Conservation (phyloP, 2,329 filamentous ascomycete genomes). For the Monilinia polystroma region DNA sequence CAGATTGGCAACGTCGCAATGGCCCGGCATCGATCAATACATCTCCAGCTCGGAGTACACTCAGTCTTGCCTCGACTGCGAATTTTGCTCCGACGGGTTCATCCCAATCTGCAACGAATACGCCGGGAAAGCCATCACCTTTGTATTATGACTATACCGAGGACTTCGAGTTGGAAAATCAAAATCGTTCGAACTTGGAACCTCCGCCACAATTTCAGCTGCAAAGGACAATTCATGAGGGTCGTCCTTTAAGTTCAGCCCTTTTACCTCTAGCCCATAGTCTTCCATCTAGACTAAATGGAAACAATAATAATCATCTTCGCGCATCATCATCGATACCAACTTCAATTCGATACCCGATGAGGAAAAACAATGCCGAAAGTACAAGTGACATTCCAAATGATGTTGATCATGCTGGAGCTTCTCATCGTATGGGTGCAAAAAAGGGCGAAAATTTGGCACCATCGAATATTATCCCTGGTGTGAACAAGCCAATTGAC, state of each 20-base stretch:
- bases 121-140: slow-evolving; percentile 37
- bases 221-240: slow-evolving; percentile 37
- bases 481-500: slow-evolving; percentile 25
- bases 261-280: slow-evolving; percentile 23
- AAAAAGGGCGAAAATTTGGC: background rate
- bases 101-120: slow-evolving; percentile 34
- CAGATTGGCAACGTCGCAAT: slow-evolving; percentile 33
- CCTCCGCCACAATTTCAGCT: slow-evolving; percentile 37
- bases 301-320: slow-evolving; percentile 22
- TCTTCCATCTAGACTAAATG: slow-evolving; percentile 14
- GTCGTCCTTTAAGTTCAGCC: slow-evolving; percentile 32
- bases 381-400: background rate
- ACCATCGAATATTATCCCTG: background rate
- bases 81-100: slow-evolving; percentile 31
- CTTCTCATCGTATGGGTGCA: no score
- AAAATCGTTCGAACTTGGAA: slow-evolving; percentile 25
- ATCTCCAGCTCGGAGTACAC: slow-evolving; percentile 38
- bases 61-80: slow-evolving; percentile 38
- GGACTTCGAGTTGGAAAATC: slow-evolving; percentile 38
- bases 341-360: slow-evolving; percentile 23
- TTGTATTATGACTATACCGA: slow-evolving; percentile 42
- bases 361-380: slow-evolving; percentile 12
- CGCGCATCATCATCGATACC: slow-evolving; percentile 28
- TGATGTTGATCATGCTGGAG: background rate
- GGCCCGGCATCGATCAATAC: slow-evolving; percentile 33